Base-by-base conservation (phyloP, 108 stramenopile genomes). In the Nannochloropsis gaditana region DNA sequence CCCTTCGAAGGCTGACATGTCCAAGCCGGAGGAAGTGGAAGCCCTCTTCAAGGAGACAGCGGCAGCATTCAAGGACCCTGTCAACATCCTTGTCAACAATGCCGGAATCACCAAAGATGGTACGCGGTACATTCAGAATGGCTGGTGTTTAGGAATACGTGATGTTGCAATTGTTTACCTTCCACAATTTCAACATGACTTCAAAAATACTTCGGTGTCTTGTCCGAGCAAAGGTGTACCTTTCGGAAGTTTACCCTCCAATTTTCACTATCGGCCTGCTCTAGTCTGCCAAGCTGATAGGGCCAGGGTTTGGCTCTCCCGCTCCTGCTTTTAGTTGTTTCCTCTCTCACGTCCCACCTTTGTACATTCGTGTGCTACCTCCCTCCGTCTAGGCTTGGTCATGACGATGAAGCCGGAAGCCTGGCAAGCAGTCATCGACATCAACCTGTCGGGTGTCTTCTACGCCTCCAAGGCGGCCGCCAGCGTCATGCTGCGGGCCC, bases 391-490 rank as follows among this genome's bases (percentile, higher is more conserved):
- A 42, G 80, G 41, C 80, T 41, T 98, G n/a, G 93, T 95, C 4
- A 89, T 96, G 94, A 92, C 95, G 50, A 98, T 98, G 97, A 96
- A 96, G 90, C 95, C 94, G 1, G 90, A 94, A 42, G 92, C 94
- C 84, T 98, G 96, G 96, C 96, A 96, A 91, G 83, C 85, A 21
- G 97, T 98, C 45, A 97, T 98, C 88, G 96, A 98, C 90, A 88
- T 95, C 85, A 98, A 98, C 91, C 90, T 98, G 17, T 93, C 92
- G 50, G 97, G 97, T 43, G 96, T 97, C 50, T 98, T 98, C 92
- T 96, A 96, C 92, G 93, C 93, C 85, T 95, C 96, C 79, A 95
- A 97, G 86, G 96, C 94, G 43, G 96, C 96, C 85, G 96, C 95
- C 88, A 93, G 93, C 89, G 86, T 93, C 86, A 89, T 96, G 86